phyloP scores from a whole-genome alignment of 176 grass and related monocot species.

The Melocanna baccifera region DNA sequence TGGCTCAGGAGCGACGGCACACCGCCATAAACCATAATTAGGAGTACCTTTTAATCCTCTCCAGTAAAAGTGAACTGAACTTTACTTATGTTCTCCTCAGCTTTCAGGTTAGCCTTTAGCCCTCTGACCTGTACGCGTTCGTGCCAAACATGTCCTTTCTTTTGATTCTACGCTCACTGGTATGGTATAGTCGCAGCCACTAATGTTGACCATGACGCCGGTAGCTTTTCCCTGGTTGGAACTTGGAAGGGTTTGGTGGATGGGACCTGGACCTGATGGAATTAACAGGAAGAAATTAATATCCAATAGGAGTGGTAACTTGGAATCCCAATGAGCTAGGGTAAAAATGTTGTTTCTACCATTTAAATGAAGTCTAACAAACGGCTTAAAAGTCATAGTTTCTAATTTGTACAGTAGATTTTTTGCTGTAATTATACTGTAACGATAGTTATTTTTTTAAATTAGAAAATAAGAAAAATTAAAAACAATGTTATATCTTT shows the following conservation, averaged over 20 bases:
- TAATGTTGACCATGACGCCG: constrained; percentile 15
- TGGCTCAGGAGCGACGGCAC: neutral
- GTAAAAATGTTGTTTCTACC: no score
- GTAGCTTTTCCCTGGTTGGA: constrained; percentile 1
- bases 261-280: neutral
- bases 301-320: neutral
- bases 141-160: neutral
- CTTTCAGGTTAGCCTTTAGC: no score
- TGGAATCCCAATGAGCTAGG: neutral
- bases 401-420: no score
- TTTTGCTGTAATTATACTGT: no score
- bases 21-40: neutral
- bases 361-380: no score
- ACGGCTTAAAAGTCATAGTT: no score
- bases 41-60: neutral
- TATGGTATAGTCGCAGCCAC: constrained; percentile 13
- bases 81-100: neutral
- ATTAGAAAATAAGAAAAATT: no score
- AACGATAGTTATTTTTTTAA: no score
- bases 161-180: neutral
- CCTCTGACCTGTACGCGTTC: neutral
- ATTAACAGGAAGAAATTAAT: neutral
- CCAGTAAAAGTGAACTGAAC: neutral
- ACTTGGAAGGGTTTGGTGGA: neutral
- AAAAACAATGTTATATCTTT: no score